phyloP scores from a whole-genome alignment of 192 early-diverging fungal genomes.

The Entomortierella beljakovae region DNA sequence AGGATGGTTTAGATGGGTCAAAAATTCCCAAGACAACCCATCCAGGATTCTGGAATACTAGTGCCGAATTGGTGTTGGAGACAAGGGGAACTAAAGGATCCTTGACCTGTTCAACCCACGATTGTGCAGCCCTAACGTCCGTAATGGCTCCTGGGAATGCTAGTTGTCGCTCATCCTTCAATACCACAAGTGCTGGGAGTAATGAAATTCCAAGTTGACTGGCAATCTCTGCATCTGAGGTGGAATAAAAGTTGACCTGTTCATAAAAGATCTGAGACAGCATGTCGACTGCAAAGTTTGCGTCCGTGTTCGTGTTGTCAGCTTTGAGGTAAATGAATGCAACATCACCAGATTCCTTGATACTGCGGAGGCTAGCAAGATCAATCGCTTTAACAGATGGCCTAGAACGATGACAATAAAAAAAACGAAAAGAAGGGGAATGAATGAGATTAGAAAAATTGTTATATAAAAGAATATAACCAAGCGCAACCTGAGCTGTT shows the following conservation, averaged over 20 bases:
- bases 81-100: constrained; percentile 75
- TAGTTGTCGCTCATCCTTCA: constrained; percentile 69
- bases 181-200: constrained; percentile 64
- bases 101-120: constrained; percentile 75
- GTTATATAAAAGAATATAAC: no score
- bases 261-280: constrained; percentile 37
- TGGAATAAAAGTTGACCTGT: constrained; percentile 53
- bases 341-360: constrained; percentile 52
- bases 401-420: neutral
- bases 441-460: no score
- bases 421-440: neutral
- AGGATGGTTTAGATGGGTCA: constrained; percentile 52
- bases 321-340: constrained; percentile 69
- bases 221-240: constrained; percentile 36
- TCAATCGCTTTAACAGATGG: constrained; percentile 42
- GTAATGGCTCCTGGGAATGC: constrained; percentile 32
- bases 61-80: constrained; percentile 73
- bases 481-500: no score
- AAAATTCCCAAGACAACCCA: constrained; percentile 75
- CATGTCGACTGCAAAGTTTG: constrained; percentile 24
- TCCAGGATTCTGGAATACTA: constrained; percentile 73
- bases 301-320: constrained; percentile 56
- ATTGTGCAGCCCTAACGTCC: constrained; percentile 57
- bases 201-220: constrained; percentile 23
- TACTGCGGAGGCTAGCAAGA: constrained; percentile 54